These are phyloP conservation scores for Phytophthora syringae DNA, from an alignment of 352 stramenopile species.

Conservation along the genomic window DNA sequence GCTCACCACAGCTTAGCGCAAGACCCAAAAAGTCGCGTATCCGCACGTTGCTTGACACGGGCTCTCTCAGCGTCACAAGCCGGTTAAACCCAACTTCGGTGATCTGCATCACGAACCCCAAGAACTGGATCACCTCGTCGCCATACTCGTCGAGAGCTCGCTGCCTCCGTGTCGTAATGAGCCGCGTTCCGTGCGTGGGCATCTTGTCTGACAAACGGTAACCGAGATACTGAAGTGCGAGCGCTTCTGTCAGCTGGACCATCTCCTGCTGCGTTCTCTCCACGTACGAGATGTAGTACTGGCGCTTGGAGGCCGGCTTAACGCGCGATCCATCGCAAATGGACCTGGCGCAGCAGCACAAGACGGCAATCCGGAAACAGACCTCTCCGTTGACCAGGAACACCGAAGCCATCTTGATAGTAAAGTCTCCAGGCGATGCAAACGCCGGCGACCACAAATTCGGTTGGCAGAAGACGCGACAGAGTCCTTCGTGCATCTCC, in stretches of 20 bases:
- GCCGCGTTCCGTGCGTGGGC: constrained; percentile 35
- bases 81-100: constrained; percentile 70
- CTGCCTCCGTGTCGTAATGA: constrained; percentile 44
- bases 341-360: constrained; percentile 61
- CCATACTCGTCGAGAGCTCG: constrained; percentile 59
- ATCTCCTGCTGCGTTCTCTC: constrained; percentile 62
- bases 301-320: constrained; percentile 51
- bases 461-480: constrained; percentile 69
- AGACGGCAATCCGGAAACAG: constrained; percentile 59
- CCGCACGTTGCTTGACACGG: constrained; percentile 65
- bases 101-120: constrained; percentile 74
- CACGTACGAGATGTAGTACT: constrained; percentile 74
- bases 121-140: constrained; percentile 57
- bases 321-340: constrained; percentile 54
- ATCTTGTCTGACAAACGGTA: constrained; percentile 67
- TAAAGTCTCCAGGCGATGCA: constrained; percentile 78
- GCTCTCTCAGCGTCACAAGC: constrained; percentile 62
- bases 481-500: constrained; percentile 68
- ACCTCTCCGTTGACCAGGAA: constrained; percentile 47
- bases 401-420: constrained; percentile 66
- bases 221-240: constrained; percentile 69
- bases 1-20: constrained; percentile 52
- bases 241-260: constrained; percentile 55
- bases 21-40: constrained; percentile 79
- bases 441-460: constrained; percentile 79